phyloP scores from a whole-genome alignment of 306 rosid species.

The Gastrolobium villosum region DNA sequence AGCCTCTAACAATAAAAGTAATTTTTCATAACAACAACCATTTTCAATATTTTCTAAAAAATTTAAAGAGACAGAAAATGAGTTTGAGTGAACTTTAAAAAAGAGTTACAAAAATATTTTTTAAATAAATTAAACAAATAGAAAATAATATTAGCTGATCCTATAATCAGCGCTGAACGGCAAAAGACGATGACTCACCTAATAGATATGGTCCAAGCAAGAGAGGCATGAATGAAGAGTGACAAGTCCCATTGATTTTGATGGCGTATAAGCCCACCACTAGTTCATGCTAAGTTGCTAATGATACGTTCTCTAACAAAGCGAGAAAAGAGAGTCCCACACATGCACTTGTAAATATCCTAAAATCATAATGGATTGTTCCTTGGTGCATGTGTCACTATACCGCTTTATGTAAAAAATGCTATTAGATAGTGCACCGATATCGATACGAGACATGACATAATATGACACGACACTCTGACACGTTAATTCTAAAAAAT shows the following conservation, averaged over 20 bases:
- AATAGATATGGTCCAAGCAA: slow-evolving; percentile 47
- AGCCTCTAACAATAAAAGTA: not conserved
- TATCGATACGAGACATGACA: no score
- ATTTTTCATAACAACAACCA: not conserved
- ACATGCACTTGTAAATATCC: slow-evolving; percentile 24
- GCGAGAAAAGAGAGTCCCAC: slow-evolving; percentile 22
- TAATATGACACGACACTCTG: no score
- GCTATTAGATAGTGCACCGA: no score
- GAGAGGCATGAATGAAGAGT: not conserved
- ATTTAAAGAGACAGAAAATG: not conserved
- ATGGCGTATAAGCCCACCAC: slow-evolving; percentile 55
- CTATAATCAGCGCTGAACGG: slow-evolving; percentile 1
- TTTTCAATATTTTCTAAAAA: not conserved
- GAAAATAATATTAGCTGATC: not conserved
- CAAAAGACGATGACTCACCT: slow-evolving; percentile 16
- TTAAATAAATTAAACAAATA: no score
- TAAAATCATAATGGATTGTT: slow-evolving; percentile 68
- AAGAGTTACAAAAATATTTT: no score
- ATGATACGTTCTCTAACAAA: not conserved
- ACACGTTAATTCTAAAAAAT: no score
- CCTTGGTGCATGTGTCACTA: slow-evolving; percentile 61
- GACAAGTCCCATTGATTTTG: slow-evolving; percentile 17
- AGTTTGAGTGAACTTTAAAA: not conserved
- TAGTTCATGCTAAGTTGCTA: slow-evolving; percentile 40
- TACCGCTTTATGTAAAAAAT: slow-evolving; percentile 42